Evolutionary conservation across 306 rosid genomes (phyloP).

Genomic region (Pachyrhizus erosus): DNA sequence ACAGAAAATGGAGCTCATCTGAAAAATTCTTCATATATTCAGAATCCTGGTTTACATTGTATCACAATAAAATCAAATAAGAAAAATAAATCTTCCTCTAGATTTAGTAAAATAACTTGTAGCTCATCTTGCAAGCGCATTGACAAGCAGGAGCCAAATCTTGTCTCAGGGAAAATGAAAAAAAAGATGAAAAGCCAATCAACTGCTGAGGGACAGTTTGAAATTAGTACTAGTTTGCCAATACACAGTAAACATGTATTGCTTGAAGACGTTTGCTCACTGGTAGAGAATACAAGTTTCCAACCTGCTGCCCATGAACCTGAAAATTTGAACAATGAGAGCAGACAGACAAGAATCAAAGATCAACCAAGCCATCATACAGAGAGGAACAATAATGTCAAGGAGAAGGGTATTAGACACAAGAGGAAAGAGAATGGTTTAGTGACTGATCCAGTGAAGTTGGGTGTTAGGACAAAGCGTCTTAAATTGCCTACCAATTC

Average conservation of each 20-base stretch:
- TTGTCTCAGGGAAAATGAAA: constrained; percentile 39
- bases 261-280: constrained; percentile 40
- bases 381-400: constrained; percentile 37
- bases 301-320: constrained; percentile 38
- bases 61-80: constrained; percentile 42
- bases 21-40: constrained; percentile 31
- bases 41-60: constrained; percentile 39
- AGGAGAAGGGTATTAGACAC: constrained; percentile 38
- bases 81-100: constrained; percentile 52
- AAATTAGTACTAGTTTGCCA: constrained; percentile 28
- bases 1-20: constrained; percentile 37
- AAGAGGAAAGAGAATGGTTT: constrained; percentile 54
- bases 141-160: constrained; percentile 43
- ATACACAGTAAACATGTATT: constrained; percentile 22
- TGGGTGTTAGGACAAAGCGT: constrained; percentile 33
- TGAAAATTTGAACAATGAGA: constrained; percentile 23
- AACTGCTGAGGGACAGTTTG: constrained; percentile 38
- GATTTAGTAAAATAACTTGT: constrained; percentile 44
- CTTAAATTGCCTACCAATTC: constrained; percentile 27
- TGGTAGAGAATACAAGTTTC: constrained; percentile 21
- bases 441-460: constrained; percentile 44
- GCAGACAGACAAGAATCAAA: constrained; percentile 36
- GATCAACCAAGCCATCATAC: constrained; percentile 41
- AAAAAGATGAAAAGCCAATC: constrained; percentile 44
- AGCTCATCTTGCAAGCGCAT: constrained; percentile 33